Evolutionary conservation across 306 rosid genomes (phyloP), one percentile per base, ranked within the genome.

Genomic region (Prunus kanzakura): DNA sequence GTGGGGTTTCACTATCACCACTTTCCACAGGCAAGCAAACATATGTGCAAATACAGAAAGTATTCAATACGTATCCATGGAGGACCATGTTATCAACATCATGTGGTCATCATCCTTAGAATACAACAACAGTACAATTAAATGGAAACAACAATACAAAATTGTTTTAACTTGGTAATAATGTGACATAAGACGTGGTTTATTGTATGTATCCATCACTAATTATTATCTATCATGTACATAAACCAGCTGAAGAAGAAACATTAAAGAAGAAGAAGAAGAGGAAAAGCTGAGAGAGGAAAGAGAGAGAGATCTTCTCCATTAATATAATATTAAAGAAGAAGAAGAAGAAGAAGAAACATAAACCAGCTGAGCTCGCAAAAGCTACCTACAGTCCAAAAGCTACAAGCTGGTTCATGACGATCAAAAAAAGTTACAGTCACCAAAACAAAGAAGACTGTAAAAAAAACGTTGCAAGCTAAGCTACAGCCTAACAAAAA

Each of bases 351-450:
- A 32, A 32, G 79, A 30, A 27, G 30, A 77, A 74, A 58, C 87
- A 86, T 81, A 86, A 86, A 93, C 82, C 97, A 89, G 93, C 96
- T 93, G 98, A 93, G 93, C 98, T 91, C 70, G 46, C 72, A 78
- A 72, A 58, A 77, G 81, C 45, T 56, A 77, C 69, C 29, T 56
- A 79, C 80, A 68, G 78, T 72, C 73, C 78, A 84, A 84, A 83
- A 89, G 89, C 96, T 91, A 76, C 93, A 76, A 91, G 83, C 89
- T 86, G 93, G 76, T 79, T 76, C 78, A 83, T 47, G 52, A 3
- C 25, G 62, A 52, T 68, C 67, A 74, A 82, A 52, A 10, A 18
- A 35, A 52, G 38, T 73, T 68, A 16, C 52, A 67, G 65, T 52
- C 14, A 19, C 46, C 25, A 25, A 67, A 61, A 67, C 64, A 68